These are phyloP conservation scores for Epichloe scottii DNA, from an alignment of 2,329 filamentous ascomycete genomes.

Conservation along the genomic window DNA sequence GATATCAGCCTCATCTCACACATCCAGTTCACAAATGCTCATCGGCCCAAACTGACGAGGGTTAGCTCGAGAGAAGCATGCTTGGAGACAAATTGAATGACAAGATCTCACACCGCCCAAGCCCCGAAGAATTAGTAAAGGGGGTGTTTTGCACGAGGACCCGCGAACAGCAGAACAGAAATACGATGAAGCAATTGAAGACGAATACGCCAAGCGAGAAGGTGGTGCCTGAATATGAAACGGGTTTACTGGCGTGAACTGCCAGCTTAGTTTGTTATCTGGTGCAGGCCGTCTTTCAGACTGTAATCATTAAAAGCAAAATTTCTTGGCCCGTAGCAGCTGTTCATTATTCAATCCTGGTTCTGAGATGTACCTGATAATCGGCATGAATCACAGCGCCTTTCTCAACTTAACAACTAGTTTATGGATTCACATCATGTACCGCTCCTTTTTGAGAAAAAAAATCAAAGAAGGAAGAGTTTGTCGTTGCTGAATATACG, in stretches of 20 bases:
- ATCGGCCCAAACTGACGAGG: neutral
- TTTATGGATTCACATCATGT: no score
- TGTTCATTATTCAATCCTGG: no score
- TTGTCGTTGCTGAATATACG: no score
- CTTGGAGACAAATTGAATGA: slow-evolving; percentile 76
- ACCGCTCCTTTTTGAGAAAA: no score
- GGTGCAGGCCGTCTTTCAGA: neutral
- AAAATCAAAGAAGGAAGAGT: no score
- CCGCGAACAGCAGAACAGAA: slow-evolving; percentile 44
- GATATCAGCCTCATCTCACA: neutral
- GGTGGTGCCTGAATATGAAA: slow-evolving; percentile 39
- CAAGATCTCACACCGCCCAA: slow-evolving; percentile 66
- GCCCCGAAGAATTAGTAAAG: slow-evolving; percentile 65
- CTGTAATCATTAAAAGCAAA: neutral
- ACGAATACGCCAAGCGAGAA: slow-evolving; percentile 51
- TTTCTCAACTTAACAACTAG: no score
- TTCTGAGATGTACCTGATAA: no score
- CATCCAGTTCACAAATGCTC: neutral
- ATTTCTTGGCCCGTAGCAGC: no score
- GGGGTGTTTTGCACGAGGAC: slow-evolving; percentile 65
- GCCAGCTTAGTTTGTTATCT: neutral
- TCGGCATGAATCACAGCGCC: no score
- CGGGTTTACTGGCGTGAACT: no score
- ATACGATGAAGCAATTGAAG: slow-evolving; percentile 49
- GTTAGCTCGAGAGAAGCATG: slow-evolving; percentile 70